Evolutionary conservation across 129 eudicot genomes (phyloP).

Genomic region (Centaurea solstitialis): DNA sequence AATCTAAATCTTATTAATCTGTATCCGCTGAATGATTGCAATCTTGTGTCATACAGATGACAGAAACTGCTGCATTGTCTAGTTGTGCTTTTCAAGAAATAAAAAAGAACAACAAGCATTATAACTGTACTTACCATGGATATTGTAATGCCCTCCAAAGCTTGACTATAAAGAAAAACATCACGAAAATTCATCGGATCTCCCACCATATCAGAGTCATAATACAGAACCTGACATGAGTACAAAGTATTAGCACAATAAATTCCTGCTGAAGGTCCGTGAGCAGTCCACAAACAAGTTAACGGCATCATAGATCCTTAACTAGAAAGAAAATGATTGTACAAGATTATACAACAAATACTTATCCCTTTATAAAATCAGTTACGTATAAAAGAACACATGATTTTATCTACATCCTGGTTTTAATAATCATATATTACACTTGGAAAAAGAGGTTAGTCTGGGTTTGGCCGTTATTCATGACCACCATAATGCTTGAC

Average conservation of each 20-base stretch:
- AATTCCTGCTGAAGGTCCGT: not conserved
- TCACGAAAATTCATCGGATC: slow-evolving; percentile 89
- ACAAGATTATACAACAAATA: not conserved
- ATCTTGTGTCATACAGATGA: slow-evolving; percentile 10
- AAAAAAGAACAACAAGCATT: not conserved
- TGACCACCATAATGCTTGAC: not conserved
- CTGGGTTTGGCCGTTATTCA: not conserved
- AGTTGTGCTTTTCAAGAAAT: not conserved
- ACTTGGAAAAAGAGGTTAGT: not conserved
- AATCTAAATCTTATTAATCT: slow-evolving; percentile 13
- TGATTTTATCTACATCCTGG: not conserved
- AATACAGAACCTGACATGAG: slow-evolving; percentile 63
- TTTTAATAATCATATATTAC: too few relatives aligned
- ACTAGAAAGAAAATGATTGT: not conserved
- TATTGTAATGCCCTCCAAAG: slow-evolving; percentile 91
- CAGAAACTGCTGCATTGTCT: slow-evolving; percentile 14
- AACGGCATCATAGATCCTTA: not conserved
- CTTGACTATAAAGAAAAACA: slow-evolving; percentile 88
- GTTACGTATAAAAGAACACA: not conserved
- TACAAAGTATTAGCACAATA: slow-evolving; percentile 14
- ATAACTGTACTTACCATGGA: slow-evolving; percentile 54
- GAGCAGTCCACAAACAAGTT: not conserved
- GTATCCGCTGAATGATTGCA: not conserved
- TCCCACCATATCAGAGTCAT: slow-evolving; percentile 80
- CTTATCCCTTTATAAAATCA: not conserved